Evolutionary conservation across 192 early-diverging fungal genomes (phyloP), one percentile per base, ranked within the genome.

Genomic region (Gryganskiella cystojenkinii): DNA sequence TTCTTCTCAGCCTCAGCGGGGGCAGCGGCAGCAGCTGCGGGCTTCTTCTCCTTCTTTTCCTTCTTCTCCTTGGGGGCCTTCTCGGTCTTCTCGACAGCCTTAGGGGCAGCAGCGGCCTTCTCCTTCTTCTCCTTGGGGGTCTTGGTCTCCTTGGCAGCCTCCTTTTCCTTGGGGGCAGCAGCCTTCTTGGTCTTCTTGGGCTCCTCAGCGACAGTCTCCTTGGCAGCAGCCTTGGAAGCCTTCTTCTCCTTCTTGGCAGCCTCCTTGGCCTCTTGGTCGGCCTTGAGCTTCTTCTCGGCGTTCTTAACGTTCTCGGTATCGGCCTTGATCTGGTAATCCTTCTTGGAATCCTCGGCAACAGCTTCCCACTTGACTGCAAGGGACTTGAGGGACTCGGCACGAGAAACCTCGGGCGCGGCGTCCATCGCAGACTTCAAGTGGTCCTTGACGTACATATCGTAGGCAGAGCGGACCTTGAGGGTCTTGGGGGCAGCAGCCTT

Each of bases 291-390:
- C 74, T 78, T 78, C 19, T 68, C 61, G 33, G 54, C 74, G 33
- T 56, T 69, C 74, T 69, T 78, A 19, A 50, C 61, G 46, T 69
- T 69, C 42, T 64, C 61, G 27, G 45, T 61, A 4, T 64, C 66
- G 31, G 64, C 64, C 67, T 78, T 78, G 42, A 37, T 25, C 49
- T 78, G 65, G 27, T 69, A 58, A 13, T 64, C 67, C 42, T 69
- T 61, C 58, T 56, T 69, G 46, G 60, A 20, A 47, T 40, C 53
- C 27, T 27, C 47, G 15, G 43, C 33, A 42, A 50, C 55, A 17
- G 66, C 74, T 56, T 78, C 74, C 74, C 74, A 78, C 67, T 78
- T 68, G 74, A 68, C 74, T n/a, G 63, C 74, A 3, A 78, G 50
- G 34, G 56, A 64, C 56, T 78, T 78, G 56, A 68, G 68, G 42